Conservation (phyloP, 495 filamentous ascomycete genomes). For the Talaromyces ruber region DNA sequence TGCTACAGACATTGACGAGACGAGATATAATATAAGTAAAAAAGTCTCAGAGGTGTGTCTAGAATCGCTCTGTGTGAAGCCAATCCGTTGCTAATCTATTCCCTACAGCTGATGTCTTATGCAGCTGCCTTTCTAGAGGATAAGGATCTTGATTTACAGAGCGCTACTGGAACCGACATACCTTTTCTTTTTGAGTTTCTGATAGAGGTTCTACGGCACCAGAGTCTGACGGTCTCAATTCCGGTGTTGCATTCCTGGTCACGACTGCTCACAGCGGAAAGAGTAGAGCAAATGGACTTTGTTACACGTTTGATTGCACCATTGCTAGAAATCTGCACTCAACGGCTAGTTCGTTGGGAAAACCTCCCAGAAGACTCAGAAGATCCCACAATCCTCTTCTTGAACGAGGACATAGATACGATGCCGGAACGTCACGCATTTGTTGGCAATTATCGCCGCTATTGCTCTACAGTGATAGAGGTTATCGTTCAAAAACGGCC, state of each 20-base stretch:
- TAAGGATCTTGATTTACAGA: slow-evolving; percentile 52
- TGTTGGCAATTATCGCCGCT: slow-evolving; percentile 91
- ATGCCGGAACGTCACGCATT: slow-evolving; percentile 92
- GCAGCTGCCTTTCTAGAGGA: slow-evolving; percentile 77
- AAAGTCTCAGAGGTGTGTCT: slow-evolving; percentile 77
- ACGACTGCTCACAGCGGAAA: slow-evolving; percentile 60
- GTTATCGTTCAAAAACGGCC: slow-evolving; percentile 69
- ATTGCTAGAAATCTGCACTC: slow-evolving; percentile 71
- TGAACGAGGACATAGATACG: slow-evolving; percentile 90
- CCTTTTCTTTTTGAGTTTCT: slow-evolving; percentile 73
- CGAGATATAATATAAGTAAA: slow-evolving; percentile 85
- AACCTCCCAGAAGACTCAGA: slow-evolving; percentile 69
- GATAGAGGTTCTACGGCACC: slow-evolving; percentile 68
- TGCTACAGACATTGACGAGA: slow-evolving; percentile 72
- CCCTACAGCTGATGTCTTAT: slow-evolving; percentile 64
- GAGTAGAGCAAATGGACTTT: slow-evolving; percentile 54
- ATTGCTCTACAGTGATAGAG: slow-evolving; percentile 79
- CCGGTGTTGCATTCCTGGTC: slow-evolving; percentile 87
- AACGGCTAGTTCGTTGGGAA: slow-evolving; percentile 75
- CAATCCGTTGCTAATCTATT: neutral
- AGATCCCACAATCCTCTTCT: slow-evolving; percentile 69
- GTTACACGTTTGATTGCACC: slow-evolving; percentile 62
- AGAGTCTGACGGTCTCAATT: slow-evolving; percentile 86
- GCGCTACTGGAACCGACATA: slow-evolving; percentile 48
- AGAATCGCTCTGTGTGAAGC: neutral